A percentile compares a stretch with the other conserved stretches of the same genome.
Evolutionary conservation across 2,329 filamentous ascomycete species (phyloP).

Genomic region (Cercospora zeina): DNA sequence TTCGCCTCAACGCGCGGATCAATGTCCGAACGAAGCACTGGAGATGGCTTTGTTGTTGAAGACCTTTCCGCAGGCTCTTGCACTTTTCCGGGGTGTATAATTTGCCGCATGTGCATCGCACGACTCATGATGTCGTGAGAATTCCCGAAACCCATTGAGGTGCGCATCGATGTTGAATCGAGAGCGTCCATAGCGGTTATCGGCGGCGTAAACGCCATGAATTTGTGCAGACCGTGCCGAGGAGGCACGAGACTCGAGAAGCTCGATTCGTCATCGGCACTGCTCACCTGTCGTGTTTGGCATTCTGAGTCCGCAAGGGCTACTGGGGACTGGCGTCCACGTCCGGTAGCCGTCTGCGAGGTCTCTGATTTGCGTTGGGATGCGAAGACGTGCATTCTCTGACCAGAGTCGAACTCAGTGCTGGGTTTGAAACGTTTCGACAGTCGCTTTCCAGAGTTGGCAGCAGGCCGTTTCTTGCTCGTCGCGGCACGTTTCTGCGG

Average conservation of each 20-base stretch:
- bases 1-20: neutral
- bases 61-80: neutral
- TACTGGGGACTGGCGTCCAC: neutral
- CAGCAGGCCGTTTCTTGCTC: constrained; percentile 26
- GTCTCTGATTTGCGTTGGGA: neutral
- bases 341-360: neutral
- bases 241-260: neutral
- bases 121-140: constrained; percentile 21
- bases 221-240: neutral
- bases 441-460: neutral
- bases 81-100: neutral
- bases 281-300: constrained; percentile 9
- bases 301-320: neutral
- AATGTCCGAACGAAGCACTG: neutral
- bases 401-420: neutral
- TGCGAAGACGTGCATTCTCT: neutral
- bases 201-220: constrained; percentile 23
- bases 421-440: constrained; percentile 26
- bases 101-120: constrained; percentile 23
- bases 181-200: constrained; percentile 29
- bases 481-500: constrained; percentile 21
- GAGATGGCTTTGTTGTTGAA: neutral
- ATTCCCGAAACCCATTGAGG: constrained; percentile 24
- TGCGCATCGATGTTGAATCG: constrained; percentile 28
- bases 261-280: neutral